These are phyloP conservation scores for Colletotrichum sp. DNA, from an alignment of 2,329 filamentous ascomycete species.

Conservation along the genomic window DNA sequence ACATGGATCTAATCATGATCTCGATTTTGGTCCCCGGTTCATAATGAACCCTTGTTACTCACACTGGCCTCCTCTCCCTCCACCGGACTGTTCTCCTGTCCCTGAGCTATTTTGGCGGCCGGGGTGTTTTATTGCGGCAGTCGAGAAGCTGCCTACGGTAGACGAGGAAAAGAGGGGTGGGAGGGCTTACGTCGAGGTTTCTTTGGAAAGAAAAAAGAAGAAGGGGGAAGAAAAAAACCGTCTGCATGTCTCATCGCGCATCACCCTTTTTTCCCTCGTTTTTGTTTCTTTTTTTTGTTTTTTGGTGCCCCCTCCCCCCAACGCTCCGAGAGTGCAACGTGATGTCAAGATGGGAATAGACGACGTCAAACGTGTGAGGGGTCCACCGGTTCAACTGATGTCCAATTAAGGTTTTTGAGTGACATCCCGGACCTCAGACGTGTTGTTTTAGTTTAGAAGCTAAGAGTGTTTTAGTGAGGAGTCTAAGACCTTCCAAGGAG, in stretches of 20 bases:
- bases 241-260: not conserved
- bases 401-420: slow-evolving; percentile 22
- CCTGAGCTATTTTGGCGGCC: not conserved
- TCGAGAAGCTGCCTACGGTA: not conserved
- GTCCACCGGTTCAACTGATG: slow-evolving; percentile 11
- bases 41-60: not conserved
- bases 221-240: not conserved
- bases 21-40: not conserved
- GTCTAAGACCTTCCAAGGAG: not conserved
- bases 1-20: not conserved
- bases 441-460: not conserved
- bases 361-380: not conserved
- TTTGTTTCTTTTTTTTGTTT: not conserved
- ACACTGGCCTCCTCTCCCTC: not conserved
- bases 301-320: not conserved
- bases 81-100: not conserved
- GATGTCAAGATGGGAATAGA: not conserved
- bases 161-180: not conserved
- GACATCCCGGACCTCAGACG: slow-evolving; percentile 8
- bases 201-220: not conserved
- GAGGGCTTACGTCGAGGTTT: not conserved
- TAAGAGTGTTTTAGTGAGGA: not conserved
- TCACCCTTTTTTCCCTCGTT: not conserved
- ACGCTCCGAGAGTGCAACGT: not conserved
- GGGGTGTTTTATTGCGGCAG: not conserved